phyloP scores from a whole-genome alignment of 139 green algal species.

The Chlorella sp. region DNA sequence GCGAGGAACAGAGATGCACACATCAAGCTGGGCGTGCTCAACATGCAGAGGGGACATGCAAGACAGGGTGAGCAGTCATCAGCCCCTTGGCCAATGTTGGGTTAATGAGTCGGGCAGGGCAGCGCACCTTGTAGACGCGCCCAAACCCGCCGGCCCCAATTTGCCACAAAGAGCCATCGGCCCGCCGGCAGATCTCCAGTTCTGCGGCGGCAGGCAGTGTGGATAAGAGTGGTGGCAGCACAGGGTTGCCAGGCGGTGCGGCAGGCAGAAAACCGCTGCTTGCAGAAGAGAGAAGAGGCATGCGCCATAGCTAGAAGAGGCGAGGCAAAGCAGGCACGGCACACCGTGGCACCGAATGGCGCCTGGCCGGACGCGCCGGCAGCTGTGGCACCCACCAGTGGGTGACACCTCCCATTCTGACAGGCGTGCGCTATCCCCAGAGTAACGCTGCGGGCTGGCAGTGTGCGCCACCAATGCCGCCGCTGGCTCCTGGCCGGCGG shows the following conservation, averaged over 20 bases:
- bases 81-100: too few species aligned
- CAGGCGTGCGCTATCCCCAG: background rate
- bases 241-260: background rate
- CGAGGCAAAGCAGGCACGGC: background rate
- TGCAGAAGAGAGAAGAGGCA: too few species aligned
- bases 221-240: background rate
- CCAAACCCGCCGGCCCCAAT: conserved; percentile 47
- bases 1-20: too few species aligned
- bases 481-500: background rate
- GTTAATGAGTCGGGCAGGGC: too few species aligned
- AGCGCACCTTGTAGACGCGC: conserved; percentile 45
- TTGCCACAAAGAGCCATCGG: conserved; percentile 42
- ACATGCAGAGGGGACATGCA: too few species aligned
- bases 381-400: background rate
- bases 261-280: background rate
- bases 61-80: too few species aligned
- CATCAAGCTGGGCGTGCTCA: too few species aligned
- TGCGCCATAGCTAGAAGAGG: background rate
- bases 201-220: background rate
- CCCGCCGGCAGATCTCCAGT: conserved; percentile 21
- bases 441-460: background rate
- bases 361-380: background rate
- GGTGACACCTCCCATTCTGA: conserved; percentile 3
- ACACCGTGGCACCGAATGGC: background rate
- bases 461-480: background rate